phyloP scores from a whole-genome alignment of 2,329 filamentous ascomycete species.

The Pyrenophora graminea region DNA sequence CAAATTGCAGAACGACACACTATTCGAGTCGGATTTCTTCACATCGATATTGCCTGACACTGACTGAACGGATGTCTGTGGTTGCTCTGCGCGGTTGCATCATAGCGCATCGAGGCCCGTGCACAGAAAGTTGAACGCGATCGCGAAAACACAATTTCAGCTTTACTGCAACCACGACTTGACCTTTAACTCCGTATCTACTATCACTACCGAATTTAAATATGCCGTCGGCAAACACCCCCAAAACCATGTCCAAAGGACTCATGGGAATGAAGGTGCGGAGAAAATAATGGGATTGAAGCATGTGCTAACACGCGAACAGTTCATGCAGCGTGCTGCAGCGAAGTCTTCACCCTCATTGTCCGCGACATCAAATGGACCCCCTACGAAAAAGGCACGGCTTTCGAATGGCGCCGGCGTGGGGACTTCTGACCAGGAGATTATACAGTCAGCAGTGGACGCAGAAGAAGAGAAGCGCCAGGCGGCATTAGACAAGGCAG shows the following conservation, averaged over 20 bases:
- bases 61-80: no score
- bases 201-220: slow-evolving; percentile 1
- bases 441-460: slow-evolving; percentile 66
- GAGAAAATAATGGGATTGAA: neutral
- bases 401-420: slow-evolving; percentile 49
- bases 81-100: neutral
- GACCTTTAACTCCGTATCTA: neutral
- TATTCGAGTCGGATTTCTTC: no score
- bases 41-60: no score
- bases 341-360: slow-evolving; percentile 60
- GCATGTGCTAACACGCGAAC: slow-evolving; percentile 16
- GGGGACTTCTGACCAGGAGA: slow-evolving; percentile 56
- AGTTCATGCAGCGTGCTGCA: slow-evolving; percentile 90
- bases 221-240: slow-evolving; percentile 40
- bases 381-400: slow-evolving; percentile 68
- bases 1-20: no score
- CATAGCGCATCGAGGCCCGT: slow-evolving; percentile 8
- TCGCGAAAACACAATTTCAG: slow-evolving; percentile 7
- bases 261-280: slow-evolving; percentile 84
- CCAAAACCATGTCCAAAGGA: slow-evolving; percentile 79
- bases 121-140: slow-evolving; percentile 13
- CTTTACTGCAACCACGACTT: neutral
- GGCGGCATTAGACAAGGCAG: slow-evolving; percentile 61
- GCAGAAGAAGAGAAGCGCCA: slow-evolving; percentile 69
- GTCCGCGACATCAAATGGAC: slow-evolving; percentile 56